Percentiles rank a stretch among this genome's conserved stretches.
Evolutionary conservation across 345 rosid species (phyloP).

Genomic region (Pistacia integerrima): DNA sequence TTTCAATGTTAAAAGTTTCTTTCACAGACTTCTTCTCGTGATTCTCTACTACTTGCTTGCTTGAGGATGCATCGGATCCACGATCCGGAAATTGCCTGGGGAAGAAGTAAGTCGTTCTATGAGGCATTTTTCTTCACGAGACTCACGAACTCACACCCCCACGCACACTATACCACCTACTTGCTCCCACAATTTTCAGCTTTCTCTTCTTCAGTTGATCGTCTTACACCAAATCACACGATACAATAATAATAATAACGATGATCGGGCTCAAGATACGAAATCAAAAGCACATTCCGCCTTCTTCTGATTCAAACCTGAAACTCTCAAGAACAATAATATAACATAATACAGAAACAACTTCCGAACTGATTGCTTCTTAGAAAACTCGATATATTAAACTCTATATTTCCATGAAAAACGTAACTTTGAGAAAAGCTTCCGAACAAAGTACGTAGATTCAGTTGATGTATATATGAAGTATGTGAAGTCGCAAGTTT

Average conservation of each 20-base stretch:
- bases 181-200: neutral
- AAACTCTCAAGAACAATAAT: neutral
- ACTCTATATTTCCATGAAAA: neutral
- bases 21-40: conserved; percentile 53
- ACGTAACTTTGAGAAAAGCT: neutral
- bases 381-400: neutral
- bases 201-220: neutral
- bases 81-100: conserved; percentile 95
- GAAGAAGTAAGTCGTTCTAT: conserved; percentile 94
- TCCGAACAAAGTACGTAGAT: neutral
- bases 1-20: conserved; percentile 29
- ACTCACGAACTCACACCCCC: conserved; percentile 5
- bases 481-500: neutral
- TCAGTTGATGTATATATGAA: neutral
- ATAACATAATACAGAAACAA: neutral
- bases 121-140: conserved; percentile 66
- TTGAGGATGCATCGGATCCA: conserved; percentile 55
- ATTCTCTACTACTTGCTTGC: conserved; percentile 36
- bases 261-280: neutral
- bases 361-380: neutral
- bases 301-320: conserved; percentile 4
- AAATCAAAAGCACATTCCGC: neutral
- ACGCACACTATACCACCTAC: neutral
- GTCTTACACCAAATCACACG: neutral
- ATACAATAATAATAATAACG: neutral